Conservation (phyloP, 2,329 filamentous ascomycete genomes). For the Fusarium cyanostomum region DNA sequence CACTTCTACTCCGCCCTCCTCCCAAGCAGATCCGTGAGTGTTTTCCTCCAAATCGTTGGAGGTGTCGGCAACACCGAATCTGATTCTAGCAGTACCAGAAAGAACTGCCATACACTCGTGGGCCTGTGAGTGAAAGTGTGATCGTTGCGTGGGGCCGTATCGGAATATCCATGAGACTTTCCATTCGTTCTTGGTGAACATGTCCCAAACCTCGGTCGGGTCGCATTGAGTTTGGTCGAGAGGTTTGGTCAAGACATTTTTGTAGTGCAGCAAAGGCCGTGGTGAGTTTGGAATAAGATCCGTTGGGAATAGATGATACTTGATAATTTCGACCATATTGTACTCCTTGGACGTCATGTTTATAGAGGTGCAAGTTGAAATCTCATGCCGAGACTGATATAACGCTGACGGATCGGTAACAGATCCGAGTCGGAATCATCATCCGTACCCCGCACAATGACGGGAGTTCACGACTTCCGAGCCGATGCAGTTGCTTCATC, state of each 20-base stretch:
- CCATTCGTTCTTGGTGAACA: slow-evolving; percentile 61
- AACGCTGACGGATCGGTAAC: not conserved
- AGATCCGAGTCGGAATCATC: slow-evolving; percentile 20
- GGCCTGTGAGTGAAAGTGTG: slow-evolving; percentile 65
- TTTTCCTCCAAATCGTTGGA: slow-evolving; percentile 50
- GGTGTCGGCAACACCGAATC: slow-evolving; percentile 64
- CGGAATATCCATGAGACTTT: slow-evolving; percentile 65
- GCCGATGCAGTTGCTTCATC: too few relatives aligned
- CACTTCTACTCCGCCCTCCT: slow-evolving; percentile 60
- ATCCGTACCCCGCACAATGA: slow-evolving; percentile 4
- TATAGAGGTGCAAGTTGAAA: not conserved
- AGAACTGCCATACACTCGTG: slow-evolving; percentile 69
- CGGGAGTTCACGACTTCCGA: not conserved
- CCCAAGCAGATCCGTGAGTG: slow-evolving; percentile 51
- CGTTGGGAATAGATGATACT: slow-evolving; percentile 55
- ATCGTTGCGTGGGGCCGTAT: slow-evolving; percentile 62
- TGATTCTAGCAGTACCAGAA: slow-evolving; percentile 61
- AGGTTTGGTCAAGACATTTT: slow-evolving; percentile 17
- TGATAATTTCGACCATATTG: slow-evolving; percentile 42
- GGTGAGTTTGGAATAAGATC: slow-evolving; percentile 61
- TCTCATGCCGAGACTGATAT: not conserved
- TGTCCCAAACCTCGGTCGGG: slow-evolving; percentile 50
- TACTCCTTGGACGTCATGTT: fast-evolving
- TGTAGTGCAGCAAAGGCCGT: slow-evolving; percentile 63
- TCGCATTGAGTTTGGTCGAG: slow-evolving; percentile 33